Evolutionary conservation across 148 eudicot species (phyloP), one percentile per base, ranked within the genome.

Genomic region (Chenopodium formosanum): DNA sequence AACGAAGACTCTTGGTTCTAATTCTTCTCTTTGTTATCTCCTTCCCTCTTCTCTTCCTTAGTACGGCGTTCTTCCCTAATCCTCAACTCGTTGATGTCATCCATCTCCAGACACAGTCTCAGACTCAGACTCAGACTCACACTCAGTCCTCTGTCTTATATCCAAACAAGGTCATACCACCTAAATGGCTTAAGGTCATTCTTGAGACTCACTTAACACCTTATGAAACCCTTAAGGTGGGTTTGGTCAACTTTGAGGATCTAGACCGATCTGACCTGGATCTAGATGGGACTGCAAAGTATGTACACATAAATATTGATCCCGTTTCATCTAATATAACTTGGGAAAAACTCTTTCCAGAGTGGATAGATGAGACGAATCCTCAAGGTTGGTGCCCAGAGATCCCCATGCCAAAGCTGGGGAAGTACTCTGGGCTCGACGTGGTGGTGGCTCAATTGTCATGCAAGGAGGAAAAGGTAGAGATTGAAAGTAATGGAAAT

Each of bases 391-490:
- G 74, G 40, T 94, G 98, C 76, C 95, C 95, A 1, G 46, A 78
- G 14, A 82, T 94, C 27, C 94, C 95, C n/a, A 91, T 94, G 92
- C 91, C 95, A 0, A 32, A 48, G 48, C 80, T 79, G 34, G 83
- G 79, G 40, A 77, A 82, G 6, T 89, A 86, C 70, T 17, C 23
- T 5, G 86, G 86, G 22, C 80, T 91, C 7, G 90, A 91, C 23
- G 85, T 89, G 60, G 93, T 94, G 65, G 88, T 90, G 34, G 90
- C 94, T 25, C 78, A 78, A 76, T 85, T 94, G 73, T 92, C 95
- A 2, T 90, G 94, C 50, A 25, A 12, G 60, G 34, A 74, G 14
- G 56, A 5, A 2, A 48, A 58, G 47, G 68, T 62, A 11, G 68
- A 68, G 25, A 76, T 34, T 5, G 64, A 76, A n/a, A 17, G 5